Percentiles rank a stretch among this genome's conserved stretches.
These are phyloP conservation scores for Aaosphaeria arxii DNA, from an alignment of 2,329 filamentous ascomycete genomes.

Conservation along the genomic window DNA sequence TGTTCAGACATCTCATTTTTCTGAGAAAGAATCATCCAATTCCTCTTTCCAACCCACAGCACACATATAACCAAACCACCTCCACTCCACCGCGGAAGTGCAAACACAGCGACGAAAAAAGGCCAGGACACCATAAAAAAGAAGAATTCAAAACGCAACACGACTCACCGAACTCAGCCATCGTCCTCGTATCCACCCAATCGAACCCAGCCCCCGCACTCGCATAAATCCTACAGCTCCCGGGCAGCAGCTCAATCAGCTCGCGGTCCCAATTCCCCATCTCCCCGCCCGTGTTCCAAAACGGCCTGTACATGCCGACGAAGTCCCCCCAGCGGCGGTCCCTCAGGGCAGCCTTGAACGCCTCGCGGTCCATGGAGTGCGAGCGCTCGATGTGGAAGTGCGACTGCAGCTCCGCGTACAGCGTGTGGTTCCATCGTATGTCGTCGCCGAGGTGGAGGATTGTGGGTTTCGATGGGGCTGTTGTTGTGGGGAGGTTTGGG, in stretches of 20 bases:
- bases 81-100: no score
- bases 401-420: constrained; percentile 35
- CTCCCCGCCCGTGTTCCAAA: constrained; percentile 64
- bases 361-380: constrained; percentile 36
- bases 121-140: neutral
- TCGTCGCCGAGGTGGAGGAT: constrained; percentile 45
- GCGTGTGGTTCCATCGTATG: constrained; percentile 44
- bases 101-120: no score
- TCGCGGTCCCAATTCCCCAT: constrained; percentile 64
- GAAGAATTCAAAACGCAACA: neutral
- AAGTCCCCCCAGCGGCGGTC: constrained; percentile 43
- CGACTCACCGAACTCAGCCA: constrained; percentile 57
- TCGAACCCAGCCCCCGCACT: constrained; percentile 63
- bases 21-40: neutral
- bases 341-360: constrained; percentile 40
- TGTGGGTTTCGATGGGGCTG: constrained; percentile 25
- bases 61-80: no score
- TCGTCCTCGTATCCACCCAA: constrained; percentile 58
- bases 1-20: neutral
- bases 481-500: neutral
- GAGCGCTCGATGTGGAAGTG: constrained; percentile 40
- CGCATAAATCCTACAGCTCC: constrained; percentile 55
- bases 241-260: constrained; percentile 51
- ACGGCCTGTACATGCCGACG: constrained; percentile 53
- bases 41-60: neutral